Base-by-base conservation (phyloP, 176 grass and related monocot genomes). In the Thinopyrum elongatum region DNA sequence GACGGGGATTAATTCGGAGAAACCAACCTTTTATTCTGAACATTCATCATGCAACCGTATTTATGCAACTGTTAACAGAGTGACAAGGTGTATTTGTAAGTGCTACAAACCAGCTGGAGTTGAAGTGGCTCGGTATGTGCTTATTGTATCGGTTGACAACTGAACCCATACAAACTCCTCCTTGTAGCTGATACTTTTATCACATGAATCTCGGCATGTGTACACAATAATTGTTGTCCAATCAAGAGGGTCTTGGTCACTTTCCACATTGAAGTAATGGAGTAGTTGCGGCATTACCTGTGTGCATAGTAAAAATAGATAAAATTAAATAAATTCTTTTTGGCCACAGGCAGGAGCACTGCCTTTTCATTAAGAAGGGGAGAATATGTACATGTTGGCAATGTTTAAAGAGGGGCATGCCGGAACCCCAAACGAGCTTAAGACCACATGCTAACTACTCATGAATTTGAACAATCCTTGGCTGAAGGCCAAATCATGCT, bases 201-300 rank as follows among this genome's bases (percentile, higher is more conserved):
- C 89, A 55, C 92, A 94, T 12, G 92, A 89, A 44, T 29, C 78
- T 30, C n/a, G 65, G 70, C 89, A 94, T 64, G 86, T 94, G 51
- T 88, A 89, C 22, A 91, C 79, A 27, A 57, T 75, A 79, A 91
- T 94, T 76, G 89, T 91, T 80, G 58, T 76, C 92, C 92, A 94
- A 86, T 91, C 89, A 63, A 94, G 92, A 66, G 92, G 84, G 31
- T 89, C 73, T 1, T 7, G 60, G 30, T 91, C 74, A 65, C 91
- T 87, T 86, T 83, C 83, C 57, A 94, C 83, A 15, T 70, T 74
- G 75, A 94, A 86, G 58, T 84, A 91, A 77, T 89, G 46, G 47
- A 94, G 86, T 68, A 94, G 70, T 53, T 94, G 92, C 42, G 92
- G 75, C 92, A 91, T 93, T 62, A 90, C 88, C 92, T n/a, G n/a